Percentiles rank a stretch among this genome's conserved stretches.
Conservation (phyloP, 1,139 yeast genomes). For the Kluyveromyces sp. region DNA sequence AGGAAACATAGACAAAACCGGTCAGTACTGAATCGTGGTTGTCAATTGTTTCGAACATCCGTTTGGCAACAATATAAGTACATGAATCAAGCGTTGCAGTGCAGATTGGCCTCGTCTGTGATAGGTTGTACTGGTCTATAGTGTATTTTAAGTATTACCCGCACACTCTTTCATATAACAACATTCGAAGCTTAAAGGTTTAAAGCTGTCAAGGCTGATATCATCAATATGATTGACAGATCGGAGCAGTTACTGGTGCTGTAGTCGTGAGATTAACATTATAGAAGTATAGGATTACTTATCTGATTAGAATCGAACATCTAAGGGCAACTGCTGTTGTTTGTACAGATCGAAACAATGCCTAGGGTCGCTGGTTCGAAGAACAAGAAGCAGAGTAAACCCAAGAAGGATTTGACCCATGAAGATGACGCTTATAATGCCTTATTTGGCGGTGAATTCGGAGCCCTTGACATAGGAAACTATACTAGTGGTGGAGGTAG, state of each 20-base stretch:
- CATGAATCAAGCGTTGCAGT: no score
- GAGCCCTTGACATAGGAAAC: conserved; percentile 32
- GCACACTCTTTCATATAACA: background rate
- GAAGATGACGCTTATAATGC: conserved; percentile 37
- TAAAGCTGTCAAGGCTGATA: no score
- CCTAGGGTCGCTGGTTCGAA: background rate
- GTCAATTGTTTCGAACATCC: no score
- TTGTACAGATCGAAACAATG: background rate
- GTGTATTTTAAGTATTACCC: background rate
- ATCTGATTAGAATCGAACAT: background rate
- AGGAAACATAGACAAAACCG: no score
- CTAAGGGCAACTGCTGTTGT: background rate
- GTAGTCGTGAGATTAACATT: no score
- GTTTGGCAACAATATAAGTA: no score
- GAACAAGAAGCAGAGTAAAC: conserved; percentile 1
- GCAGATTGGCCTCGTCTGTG: no score
- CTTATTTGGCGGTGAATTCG: conserved; percentile 33
- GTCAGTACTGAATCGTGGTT: no score
- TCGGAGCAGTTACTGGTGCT: no score
- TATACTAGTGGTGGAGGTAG: conserved; percentile 21
- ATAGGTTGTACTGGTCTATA: no score
- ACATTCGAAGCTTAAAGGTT: background rate
- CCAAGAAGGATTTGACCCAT: conserved; percentile 24
- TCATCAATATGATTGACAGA: no score
- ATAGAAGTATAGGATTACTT: no score